Percentiles rank a stretch among this genome's conserved stretches.
These are phyloP conservation scores for Maudiozyma turicensis DNA, from an alignment of 805 yeast species.

Conservation along the genomic window DNA sequence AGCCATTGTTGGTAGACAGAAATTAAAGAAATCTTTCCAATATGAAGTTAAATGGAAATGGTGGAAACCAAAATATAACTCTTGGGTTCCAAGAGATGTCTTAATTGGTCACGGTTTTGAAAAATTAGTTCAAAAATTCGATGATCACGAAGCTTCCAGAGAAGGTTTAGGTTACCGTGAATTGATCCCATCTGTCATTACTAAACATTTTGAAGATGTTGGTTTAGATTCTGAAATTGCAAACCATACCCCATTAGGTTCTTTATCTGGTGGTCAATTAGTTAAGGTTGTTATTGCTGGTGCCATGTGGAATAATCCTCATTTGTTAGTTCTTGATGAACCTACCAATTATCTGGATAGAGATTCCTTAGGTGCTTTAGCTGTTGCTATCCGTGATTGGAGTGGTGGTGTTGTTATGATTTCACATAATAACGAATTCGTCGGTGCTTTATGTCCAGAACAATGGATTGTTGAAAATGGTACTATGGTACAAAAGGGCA, in stretches of 20 bases:
- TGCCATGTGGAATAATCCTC: constrained; percentile 99
- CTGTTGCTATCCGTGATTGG: constrained; percentile 97
- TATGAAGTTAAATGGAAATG: constrained; percentile 91
- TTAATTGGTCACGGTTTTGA: constrained; percentile 77
- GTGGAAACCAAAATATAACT: constrained; percentile 87
- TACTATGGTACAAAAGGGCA: constrained; percentile 74
- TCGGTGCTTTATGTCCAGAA: constrained; percentile 95
- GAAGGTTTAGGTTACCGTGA: constrained; percentile 99
- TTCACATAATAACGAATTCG: constrained; percentile 94
- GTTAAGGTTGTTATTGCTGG: constrained; percentile 98
- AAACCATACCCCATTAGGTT: constrained; percentile 94
- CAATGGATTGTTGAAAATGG: constrained; percentile 97
- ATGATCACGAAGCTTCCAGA: constrained; percentile 98
- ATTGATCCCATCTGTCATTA: constrained; percentile 78
- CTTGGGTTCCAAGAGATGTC: constrained; percentile 83
- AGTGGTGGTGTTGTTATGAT: constrained; percentile 97
- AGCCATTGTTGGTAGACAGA: constrained; percentile 95
- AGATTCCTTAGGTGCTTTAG: constrained; percentile 95
- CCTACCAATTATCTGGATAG: constrained; percentile 97
- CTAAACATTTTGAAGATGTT: constrained; percentile 94
- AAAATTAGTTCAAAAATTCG: constrained; percentile 89
- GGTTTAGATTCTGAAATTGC: constrained; percentile 98
- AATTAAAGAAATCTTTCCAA: constrained; percentile 91
- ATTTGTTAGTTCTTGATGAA: constrained; percentile 89
- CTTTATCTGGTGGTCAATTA: constrained; percentile 94